Conservation (phyloP, 1,284 basidiomycete genomes). For the Psilocybe mexicana region DNA sequence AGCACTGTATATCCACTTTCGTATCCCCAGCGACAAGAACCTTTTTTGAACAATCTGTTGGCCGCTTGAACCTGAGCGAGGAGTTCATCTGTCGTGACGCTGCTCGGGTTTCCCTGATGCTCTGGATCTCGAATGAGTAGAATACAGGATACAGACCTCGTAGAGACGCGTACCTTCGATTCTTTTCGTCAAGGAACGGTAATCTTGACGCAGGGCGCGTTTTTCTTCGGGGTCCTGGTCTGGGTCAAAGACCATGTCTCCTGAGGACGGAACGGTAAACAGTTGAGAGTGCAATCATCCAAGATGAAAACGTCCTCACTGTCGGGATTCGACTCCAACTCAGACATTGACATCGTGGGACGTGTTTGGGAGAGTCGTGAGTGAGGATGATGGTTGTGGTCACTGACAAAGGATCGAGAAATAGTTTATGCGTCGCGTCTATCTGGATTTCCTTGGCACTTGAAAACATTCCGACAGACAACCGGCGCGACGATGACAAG, state of each 20-base stretch:
- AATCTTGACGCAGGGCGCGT: constrained; percentile 67
- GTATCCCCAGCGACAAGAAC: constrained; percentile 32
- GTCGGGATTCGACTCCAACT: constrained; percentile 25
- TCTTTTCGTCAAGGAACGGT: constrained; percentile 62
- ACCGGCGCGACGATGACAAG: too few relatives aligned
- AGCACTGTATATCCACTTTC: background rate
- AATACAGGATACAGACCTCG: background rate
- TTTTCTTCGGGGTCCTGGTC: constrained; percentile 78
- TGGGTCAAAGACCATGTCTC: constrained; percentile 62
- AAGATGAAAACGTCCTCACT: constrained; percentile 2
- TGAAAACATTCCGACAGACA: too few relatives aligned
- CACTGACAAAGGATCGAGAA: too few relatives aligned
- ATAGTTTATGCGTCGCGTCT: too few relatives aligned
- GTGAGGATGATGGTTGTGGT: constrained; percentile 17
- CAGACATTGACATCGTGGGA: constrained; percentile 22
- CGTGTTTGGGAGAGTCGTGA: constrained; percentile 14
- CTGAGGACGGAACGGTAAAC: constrained; percentile 12
- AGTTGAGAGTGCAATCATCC: background rate
- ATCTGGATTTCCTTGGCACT: too few relatives aligned
- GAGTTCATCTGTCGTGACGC: constrained; percentile 57
- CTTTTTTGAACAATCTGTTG: constrained; percentile 62
- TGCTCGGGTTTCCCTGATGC: constrained; percentile 51
- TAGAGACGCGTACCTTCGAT: constrained; percentile 52
- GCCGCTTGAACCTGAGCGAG: constrained; percentile 54
- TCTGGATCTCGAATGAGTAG: constrained; percentile 25